Evolutionary conservation across 306 rosid species (phyloP).

Genomic region (Alnus rubra): DNA sequence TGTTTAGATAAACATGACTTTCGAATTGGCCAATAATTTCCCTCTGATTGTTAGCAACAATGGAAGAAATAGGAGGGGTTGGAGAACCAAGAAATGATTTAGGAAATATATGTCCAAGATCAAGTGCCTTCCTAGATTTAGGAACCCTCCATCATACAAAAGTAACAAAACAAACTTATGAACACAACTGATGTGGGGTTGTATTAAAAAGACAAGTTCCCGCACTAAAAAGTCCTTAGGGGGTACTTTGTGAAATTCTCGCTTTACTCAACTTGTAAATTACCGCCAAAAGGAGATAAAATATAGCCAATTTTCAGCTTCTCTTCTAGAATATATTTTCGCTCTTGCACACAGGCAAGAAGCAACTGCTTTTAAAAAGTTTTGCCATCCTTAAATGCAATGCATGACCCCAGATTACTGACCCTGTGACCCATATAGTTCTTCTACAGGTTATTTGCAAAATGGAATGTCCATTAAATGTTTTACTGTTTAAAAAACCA

Average conservation of each 20-base stretch:
- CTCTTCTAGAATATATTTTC: not conserved
- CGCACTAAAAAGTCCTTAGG: not conserved
- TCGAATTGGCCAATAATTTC: not conserved
- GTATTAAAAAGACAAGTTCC: not conserved
- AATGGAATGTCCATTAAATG: not conserved
- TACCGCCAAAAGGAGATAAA: not conserved
- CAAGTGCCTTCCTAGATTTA: not conserved
- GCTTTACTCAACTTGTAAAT: not conserved
- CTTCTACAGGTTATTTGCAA: not conserved
- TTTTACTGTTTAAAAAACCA: not conserved
- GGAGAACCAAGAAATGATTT: not conserved
- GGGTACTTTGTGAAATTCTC: not conserved
- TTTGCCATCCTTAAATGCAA: not conserved
- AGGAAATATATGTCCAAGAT: constrained; percentile 14
- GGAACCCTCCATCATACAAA: not conserved
- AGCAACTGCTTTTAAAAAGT: not conserved
- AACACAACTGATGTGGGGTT: not conserved
- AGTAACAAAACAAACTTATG: not conserved
- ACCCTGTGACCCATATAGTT: not conserved
- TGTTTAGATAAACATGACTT: not conserved
- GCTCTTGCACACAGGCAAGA: not conserved
- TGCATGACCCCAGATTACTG: not conserved
- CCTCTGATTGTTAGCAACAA: not conserved
- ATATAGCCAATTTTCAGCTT: not conserved
- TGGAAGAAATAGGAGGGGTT: not conserved